Base-by-base conservation (phyloP, 1,284 basidiomycete species). In the Fomitopsis pinicola region DNA sequence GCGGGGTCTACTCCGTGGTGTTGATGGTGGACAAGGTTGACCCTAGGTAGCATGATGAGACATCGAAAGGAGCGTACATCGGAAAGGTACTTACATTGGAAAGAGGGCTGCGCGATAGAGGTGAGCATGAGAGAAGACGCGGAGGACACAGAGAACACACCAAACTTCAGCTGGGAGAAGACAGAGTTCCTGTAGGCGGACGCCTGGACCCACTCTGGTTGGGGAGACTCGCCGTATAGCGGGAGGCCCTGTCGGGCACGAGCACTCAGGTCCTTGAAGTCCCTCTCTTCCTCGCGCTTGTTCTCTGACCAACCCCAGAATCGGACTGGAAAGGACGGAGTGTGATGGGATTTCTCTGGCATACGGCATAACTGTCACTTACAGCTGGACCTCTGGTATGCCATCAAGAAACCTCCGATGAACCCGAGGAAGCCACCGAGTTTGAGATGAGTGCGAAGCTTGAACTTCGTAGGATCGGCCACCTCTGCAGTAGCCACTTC, bases 221-320 rank as follows among this genome's bases (percentile, higher is more conserved):
- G 86, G 65, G 85, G 81, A 30, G 91, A 92, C 74, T 89, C 82
- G 65, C 95, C 95, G 72, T 95, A 93, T 53, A 97, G 74, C 15
- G 94, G 86, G 73, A 93, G 87, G 59, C 94, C 94, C 65, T 88
- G 83, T 64, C 76, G 77, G 14, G 85, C 89, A 42, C 83, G 85
- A 64, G 88, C 85, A 46, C 83, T 84, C 55, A 97, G 78, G 75
- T 97, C 95, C 28, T 80, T 79, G 57, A 88, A 72, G 74, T 97
- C 95, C 74, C 79, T 81, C 62, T 84, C 83, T 68, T 89, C 83
- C 73, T 98, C 95, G 22, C 83, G 79, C 66, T 85, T 86, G 80
- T 99, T 99, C 80, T 98, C 97, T 26, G 83, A 81, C 91, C 94
- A 96, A 57, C 97, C 97, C 94, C 94, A 96, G 83, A 99, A 97